Evolutionary conservation across 768 basidiomycete genomes (phyloP).

Genomic region (Antrodiella citrinella): DNA sequence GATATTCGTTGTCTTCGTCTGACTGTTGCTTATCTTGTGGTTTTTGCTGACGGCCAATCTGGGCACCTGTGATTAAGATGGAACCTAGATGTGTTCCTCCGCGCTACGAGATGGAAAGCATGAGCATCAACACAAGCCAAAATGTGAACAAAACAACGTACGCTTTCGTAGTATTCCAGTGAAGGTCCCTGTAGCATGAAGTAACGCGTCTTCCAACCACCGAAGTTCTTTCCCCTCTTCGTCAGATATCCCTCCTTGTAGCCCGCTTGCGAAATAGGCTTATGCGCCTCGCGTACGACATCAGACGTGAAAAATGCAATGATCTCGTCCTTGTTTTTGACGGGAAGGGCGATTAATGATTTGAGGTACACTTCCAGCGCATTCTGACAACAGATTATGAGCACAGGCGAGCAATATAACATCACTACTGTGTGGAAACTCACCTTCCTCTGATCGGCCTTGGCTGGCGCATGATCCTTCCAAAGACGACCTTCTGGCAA

Average conservation of each 20-base stretch:
- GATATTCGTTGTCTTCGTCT: conserved; percentile 88
- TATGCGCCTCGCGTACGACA: conserved; percentile 66
- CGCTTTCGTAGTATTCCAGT: conserved; percentile 92
- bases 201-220: conserved; percentile 94
- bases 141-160: conserved; percentile 37
- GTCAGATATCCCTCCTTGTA: conserved; percentile 95
- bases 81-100: conserved; percentile 90
- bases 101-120: conserved; percentile 40
- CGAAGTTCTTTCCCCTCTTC: conserved; percentile 95
- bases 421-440: no score
- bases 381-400: no score
- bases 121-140: conserved; percentile 1
- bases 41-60: conserved; percentile 91
- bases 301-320: conserved; percentile 91
- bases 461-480: conserved; percentile 95
- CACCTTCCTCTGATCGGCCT: conserved; percentile 94
- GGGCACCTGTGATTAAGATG: conserved; percentile 84
- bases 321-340: conserved; percentile 84
- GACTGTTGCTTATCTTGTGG: conserved; percentile 40
- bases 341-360: conserved; percentile 68
- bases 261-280: conserved; percentile 70
- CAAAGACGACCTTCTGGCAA: conserved; percentile 91
- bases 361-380: conserved; percentile 83
- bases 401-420: no score
- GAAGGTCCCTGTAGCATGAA: conserved; percentile 89